Evolutionary conservation across 2,329 filamentous ascomycete species (phyloP).

Genomic region (Diaporthe helianthi): DNA sequence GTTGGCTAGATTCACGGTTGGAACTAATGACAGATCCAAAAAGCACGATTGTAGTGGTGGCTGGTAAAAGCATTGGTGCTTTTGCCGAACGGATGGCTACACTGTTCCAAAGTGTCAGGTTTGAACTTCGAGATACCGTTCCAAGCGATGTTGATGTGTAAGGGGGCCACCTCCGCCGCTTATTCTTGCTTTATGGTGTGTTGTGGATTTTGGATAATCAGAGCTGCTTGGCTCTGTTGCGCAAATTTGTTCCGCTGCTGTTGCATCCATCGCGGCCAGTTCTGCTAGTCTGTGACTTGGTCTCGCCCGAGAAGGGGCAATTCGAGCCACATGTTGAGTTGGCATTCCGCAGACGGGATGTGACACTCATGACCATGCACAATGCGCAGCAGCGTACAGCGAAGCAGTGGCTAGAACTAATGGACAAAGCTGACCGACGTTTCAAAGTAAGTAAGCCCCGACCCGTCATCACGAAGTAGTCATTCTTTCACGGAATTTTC

Average conservation of each 20-base stretch:
- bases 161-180: not conserved
- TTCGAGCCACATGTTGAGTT: not conserved
- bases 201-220: constrained; percentile 10
- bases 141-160: not conserved
- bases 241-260: not conserved
- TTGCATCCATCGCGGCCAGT: not conserved
- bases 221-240: not conserved
- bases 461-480: not conserved
- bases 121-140: not conserved
- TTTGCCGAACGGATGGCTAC: constrained; percentile 5
- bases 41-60: not conserved
- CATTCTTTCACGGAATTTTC: not conserved
- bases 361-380: constrained; percentile 14
- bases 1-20: not conserved
- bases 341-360: constrained; percentile 7
- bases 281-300: constrained; percentile 3
- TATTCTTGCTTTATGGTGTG: not conserved
- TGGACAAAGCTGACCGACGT: not conserved
- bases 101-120: not conserved
- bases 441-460: not conserved
- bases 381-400: constrained; percentile 5
- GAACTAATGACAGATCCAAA: not conserved
- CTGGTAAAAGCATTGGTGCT: constrained; percentile 10
- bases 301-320: not conserved
- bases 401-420: not conserved